Evolutionary conservation across 192 early-diverging fungal genomes (phyloP).

Genomic region (Backusella liffmaniae): DNA sequence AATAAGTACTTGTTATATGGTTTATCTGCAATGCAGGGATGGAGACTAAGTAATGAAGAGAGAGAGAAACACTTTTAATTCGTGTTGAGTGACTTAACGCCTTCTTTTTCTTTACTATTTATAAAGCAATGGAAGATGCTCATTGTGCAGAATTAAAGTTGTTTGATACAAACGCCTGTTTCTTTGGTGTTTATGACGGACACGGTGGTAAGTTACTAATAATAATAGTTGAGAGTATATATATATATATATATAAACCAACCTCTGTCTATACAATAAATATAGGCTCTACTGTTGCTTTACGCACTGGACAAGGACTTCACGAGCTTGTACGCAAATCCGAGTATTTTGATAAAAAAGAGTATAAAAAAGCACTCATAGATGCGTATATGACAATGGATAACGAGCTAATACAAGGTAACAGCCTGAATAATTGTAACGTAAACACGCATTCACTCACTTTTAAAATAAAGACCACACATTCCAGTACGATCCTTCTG

Average conservation of each 20-base stretch:
- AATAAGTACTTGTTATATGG: slow-evolving; percentile 83
- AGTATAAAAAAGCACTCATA: slow-evolving; percentile 80
- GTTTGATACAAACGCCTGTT: slow-evolving; percentile 63
- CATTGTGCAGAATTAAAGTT: slow-evolving; percentile 85
- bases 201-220: slow-evolving; percentile 72
- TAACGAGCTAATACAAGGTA: slow-evolving; percentile 73
- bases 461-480: slow-evolving; percentile 58
- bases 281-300: slow-evolving; percentile 74
- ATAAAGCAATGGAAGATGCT: slow-evolving; percentile 94
- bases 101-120: slow-evolving; percentile 15
- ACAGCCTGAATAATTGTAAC: not conserved
- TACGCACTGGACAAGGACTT: slow-evolving; percentile 77
- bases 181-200: slow-evolving; percentile 98
- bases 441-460: slow-evolving; percentile 57
- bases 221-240: not conserved
- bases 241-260: not conserved
- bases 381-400: slow-evolving; percentile 83
- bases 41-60: slow-evolving; percentile 73
- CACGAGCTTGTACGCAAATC: slow-evolving; percentile 71
- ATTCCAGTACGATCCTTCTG: slow-evolving; percentile 82
- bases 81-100: not conserved
- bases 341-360: slow-evolving; percentile 60
- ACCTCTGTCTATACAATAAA: not conserved
- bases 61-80: not conserved
- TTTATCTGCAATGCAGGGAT: slow-evolving; percentile 96